phyloP scores from a whole-genome alignment of 2,329 filamentous ascomycete species.

The Neopestalotiopsis rosae region DNA sequence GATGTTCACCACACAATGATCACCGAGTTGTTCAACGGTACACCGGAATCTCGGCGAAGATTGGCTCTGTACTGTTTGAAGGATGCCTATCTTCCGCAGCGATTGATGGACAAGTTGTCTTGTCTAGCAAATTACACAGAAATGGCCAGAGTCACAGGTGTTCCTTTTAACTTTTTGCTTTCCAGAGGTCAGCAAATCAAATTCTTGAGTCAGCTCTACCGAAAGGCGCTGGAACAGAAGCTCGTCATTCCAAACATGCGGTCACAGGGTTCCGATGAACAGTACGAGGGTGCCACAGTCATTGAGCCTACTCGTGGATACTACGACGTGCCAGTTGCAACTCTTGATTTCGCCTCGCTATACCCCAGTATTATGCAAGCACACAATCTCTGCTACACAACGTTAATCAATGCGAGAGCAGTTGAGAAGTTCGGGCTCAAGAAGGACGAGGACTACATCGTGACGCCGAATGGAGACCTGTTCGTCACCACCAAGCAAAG shows the following conservation, averaged over 20 bases:
- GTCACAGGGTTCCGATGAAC: conserved; percentile 75
- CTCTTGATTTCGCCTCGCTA: conserved; percentile 96
- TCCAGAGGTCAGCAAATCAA: conserved; percentile 95
- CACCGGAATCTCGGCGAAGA: conserved; percentile 87
- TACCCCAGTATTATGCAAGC: conserved; percentile 99
- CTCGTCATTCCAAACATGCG: conserved; percentile 90
- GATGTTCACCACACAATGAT: conserved; percentile 99
- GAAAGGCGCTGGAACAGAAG: conserved; percentile 91
- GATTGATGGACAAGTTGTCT: conserved; percentile 96
- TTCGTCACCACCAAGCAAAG: conserved; percentile 89
- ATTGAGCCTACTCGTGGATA: conserved; percentile 94
- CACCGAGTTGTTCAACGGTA: conserved; percentile 96
- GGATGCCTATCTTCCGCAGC: conserved; percentile 92
- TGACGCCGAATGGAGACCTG: conserved; percentile 92
- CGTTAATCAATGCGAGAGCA: conserved; percentile 78
- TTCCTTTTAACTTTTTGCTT: conserved; percentile 94
- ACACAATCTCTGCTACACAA: conserved; percentile 98
- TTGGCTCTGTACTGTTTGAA: conserved; percentile 96
- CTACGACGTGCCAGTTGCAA: conserved; percentile 94
- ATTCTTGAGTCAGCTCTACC: conserved; percentile 95
- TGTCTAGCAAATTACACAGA: conserved; percentile 99
- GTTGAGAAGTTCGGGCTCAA: conserved; percentile 78
- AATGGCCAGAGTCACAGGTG: conserved; percentile 98
- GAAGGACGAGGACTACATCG: conserved; percentile 94
- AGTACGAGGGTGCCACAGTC: conserved; percentile 97